Evolutionary conservation across 306 rosid genomes (phyloP).

Genomic region (cucumber (Cucumis sativus)): DNA sequence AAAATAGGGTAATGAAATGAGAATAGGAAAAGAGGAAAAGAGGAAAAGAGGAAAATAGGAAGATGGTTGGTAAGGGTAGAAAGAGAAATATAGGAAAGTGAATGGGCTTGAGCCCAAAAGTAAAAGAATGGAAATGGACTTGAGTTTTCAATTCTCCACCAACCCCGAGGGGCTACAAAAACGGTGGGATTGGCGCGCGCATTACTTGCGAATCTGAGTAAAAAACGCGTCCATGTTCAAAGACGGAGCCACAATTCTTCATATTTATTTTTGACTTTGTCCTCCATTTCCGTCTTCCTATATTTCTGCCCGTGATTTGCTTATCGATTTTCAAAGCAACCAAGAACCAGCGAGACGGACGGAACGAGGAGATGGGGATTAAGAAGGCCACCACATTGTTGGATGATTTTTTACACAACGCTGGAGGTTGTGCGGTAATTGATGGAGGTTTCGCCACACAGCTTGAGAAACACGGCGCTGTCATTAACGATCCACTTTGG

Average conservation of each 20-base stretch:
- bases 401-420: conserved; percentile 48
- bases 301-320: background rate
- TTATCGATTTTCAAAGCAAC: background rate
- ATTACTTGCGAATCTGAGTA: background rate
- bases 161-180: background rate
- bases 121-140: background rate
- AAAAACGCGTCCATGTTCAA: background rate
- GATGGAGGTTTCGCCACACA: conserved; percentile 93
- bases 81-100: background rate
- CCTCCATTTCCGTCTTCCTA: background rate
- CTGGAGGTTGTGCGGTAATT: conserved; percentile 57
- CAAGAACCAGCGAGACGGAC: background rate
- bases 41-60: no score
- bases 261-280: background rate
- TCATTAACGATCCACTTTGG: conserved; percentile 74
- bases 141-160: background rate
- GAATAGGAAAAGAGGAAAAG: no score
- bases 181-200: background rate
- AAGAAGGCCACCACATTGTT: conserved; percentile 27
- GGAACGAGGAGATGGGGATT: conserved; percentile 16
- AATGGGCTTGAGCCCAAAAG: background rate
- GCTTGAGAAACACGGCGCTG: conserved; percentile 66
- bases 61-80: background rate
- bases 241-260: background rate
- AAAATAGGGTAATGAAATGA: no score